These are phyloP conservation scores for Cucumis melo DNA, from an alignment of 306 rosid species.

Conservation along the genomic window DNA sequence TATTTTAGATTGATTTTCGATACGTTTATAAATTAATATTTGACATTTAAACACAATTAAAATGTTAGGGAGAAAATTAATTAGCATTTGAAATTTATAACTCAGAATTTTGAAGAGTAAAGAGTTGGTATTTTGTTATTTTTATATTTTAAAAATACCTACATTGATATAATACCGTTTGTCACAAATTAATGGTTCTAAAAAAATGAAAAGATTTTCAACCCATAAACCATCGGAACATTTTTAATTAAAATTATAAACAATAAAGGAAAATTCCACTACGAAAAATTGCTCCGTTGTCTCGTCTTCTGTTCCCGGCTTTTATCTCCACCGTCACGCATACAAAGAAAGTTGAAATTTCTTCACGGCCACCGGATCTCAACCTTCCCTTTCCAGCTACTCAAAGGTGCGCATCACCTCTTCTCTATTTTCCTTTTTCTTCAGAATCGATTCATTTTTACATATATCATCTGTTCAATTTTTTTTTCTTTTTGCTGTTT, in stretches of 20 bases:
- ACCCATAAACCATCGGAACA: not conserved
- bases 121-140: too few species aligned
- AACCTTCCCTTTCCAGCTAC: not conserved
- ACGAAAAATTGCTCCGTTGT: not conserved
- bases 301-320: not conserved
- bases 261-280: not conserved
- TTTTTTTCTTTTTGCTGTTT: not conserved
- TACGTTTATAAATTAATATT: too few species aligned
- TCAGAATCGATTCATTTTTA: not conserved
- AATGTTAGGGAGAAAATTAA: too few species aligned
- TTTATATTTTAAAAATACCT: too few species aligned
- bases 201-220: not conserved
- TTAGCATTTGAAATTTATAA: too few species aligned
- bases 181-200: too few species aligned
- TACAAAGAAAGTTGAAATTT: not conserved
- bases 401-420: not conserved
- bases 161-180: too few species aligned
- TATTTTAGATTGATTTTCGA: too few species aligned
- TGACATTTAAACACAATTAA: too few species aligned
- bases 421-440: not conserved
- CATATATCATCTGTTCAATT: not conserved
- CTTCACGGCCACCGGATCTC: not conserved
- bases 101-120: too few species aligned
- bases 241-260: not conserved
- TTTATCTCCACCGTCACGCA: not conserved